Evolutionary conservation across 1,284 basidiomycete species (phyloP).

Genomic region (Cryptococcus sp.): DNA sequence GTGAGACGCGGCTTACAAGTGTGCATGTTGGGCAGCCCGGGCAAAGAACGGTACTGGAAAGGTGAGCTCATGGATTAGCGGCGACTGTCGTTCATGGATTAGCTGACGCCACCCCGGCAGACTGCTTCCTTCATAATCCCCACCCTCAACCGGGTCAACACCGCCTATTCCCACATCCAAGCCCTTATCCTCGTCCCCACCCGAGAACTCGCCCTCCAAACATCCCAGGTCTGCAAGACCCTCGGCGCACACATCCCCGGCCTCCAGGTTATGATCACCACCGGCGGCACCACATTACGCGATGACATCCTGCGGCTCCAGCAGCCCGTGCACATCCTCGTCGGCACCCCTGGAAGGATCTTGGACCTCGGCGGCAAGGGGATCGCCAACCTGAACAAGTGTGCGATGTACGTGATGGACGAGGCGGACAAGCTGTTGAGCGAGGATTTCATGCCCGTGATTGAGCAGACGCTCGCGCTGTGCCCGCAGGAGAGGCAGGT

Average conservation of each 20-base stretch:
- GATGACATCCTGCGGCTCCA: conserved; percentile 93
- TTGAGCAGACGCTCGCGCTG: conserved; percentile 89
- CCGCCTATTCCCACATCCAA: conserved; percentile 84
- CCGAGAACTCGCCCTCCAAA: conserved; percentile 91
- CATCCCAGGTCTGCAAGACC: conserved; percentile 94
- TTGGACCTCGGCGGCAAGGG: conserved; percentile 90
- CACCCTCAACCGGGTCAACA: conserved; percentile 87
- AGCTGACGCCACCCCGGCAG: conserved; percentile 48
- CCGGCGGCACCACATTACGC: conserved; percentile 94
- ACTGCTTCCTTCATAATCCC: conserved; percentile 99
- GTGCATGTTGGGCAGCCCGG: conserved; percentile 46
- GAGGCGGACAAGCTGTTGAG: conserved; percentile 98
- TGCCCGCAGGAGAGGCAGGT: conserved; percentile 87
- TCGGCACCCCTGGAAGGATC: conserved; percentile 95
- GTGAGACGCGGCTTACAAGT: not conserved
- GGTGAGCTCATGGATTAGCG: conserved; percentile 15
- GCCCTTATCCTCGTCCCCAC: conserved; percentile 91
- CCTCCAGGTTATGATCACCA: conserved; percentile 97
- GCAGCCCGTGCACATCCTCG: conserved; percentile 90
- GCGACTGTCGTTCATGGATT: not conserved
- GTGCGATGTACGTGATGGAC: conserved; percentile 97
- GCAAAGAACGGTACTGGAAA: conserved; percentile 55
- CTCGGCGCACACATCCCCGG: conserved; percentile 89
- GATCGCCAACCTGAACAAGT: conserved; percentile 90
- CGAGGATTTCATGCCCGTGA: conserved; percentile 96